phyloP scores from a whole-genome alignment of 2,329 filamentous ascomycete genomes.

The Colletotrichum costaricense region DNA sequence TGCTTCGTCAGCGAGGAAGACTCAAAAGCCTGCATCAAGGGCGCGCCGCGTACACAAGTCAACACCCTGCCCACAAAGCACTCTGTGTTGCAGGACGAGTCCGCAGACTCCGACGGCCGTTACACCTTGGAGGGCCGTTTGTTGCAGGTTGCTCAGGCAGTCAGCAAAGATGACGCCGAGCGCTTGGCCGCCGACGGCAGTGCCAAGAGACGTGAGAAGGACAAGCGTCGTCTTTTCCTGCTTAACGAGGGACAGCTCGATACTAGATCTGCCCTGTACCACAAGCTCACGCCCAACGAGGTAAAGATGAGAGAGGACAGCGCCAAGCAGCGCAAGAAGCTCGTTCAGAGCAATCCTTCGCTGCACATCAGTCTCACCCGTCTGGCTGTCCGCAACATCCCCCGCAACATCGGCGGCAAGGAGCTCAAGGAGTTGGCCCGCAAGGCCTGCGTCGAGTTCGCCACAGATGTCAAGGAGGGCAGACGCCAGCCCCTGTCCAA shows the following conservation, averaged over 20 bases:
- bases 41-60: slow-evolving; percentile 71
- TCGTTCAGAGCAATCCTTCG: slow-evolving; percentile 91
- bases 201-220: slow-evolving; percentile 74
- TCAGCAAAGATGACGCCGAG: slow-evolving; percentile 83
- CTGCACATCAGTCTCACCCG: slow-evolving; percentile 91
- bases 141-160: slow-evolving; percentile 85
- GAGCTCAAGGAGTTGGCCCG: slow-evolving; percentile 91
- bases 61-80: slow-evolving; percentile 66
- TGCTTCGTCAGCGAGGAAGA: slow-evolving; percentile 87
- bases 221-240: slow-evolving; percentile 91
- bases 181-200: slow-evolving; percentile 80
- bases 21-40: slow-evolving; percentile 79
- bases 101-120: slow-evolving; percentile 80
- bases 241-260: slow-evolving; percentile 88
- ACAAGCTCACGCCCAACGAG: slow-evolving; percentile 81
- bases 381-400: slow-evolving; percentile 91
- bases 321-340: slow-evolving; percentile 85
- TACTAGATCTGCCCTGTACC: slow-evolving; percentile 80
- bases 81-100: slow-evolving; percentile 90
- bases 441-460: slow-evolving; percentile 94
- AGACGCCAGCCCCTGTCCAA: slow-evolving; percentile 83
- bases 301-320: slow-evolving; percentile 90
- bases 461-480: slow-evolving; percentile 85
- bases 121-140: slow-evolving; percentile 94
- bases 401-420: slow-evolving; percentile 84